phyloP scores from a whole-genome alignment of 768 basidiomycete species.

The Mycena venus region DNA sequence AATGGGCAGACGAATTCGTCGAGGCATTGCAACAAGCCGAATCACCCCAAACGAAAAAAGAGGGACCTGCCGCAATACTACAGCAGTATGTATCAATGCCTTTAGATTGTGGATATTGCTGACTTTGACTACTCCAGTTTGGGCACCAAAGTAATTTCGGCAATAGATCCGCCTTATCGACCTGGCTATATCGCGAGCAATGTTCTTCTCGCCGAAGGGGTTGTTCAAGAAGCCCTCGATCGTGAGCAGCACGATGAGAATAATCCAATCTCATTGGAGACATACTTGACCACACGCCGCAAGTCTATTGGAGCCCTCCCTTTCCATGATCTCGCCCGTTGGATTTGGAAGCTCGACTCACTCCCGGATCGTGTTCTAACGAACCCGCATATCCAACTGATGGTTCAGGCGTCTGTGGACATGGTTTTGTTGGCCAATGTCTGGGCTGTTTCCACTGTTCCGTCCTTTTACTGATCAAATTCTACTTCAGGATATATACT shows the following conservation, averaged over 20 bases:
- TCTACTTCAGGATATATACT: constrained; percentile 37
- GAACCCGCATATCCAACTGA: constrained; percentile 25
- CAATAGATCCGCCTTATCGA: constrained; percentile 31
- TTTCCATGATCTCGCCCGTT: constrained; percentile 33
- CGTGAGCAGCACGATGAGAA: constrained; percentile 25
- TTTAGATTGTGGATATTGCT: background rate
- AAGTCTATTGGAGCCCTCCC: constrained; percentile 32
- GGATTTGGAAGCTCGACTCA: constrained; percentile 33
- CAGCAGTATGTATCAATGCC: constrained; percentile 24
- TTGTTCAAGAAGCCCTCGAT: constrained; percentile 37
- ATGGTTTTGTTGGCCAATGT: constrained; percentile 35
- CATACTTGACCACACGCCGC: constrained; percentile 33
- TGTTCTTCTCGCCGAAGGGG: constrained; percentile 29
- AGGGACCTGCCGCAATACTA: constrained; percentile 28
- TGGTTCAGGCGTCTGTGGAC: constrained; percentile 32
- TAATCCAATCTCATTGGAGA: constrained; percentile 28
- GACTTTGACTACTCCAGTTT: background rate
- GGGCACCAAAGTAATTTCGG: constrained; percentile 24
- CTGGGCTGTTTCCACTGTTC: background rate
- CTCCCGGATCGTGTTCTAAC: constrained; percentile 25
- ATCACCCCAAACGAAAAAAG: constrained; percentile 9
- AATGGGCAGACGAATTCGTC: constrained; percentile 31
- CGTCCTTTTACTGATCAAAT: background rate
- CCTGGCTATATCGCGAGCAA: constrained; percentile 29
- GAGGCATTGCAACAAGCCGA: constrained; percentile 25